Evolutionary conservation across 805 yeast species (phyloP), one percentile per base, ranked within the genome.

Genomic region (Pichia scutulata): DNA sequence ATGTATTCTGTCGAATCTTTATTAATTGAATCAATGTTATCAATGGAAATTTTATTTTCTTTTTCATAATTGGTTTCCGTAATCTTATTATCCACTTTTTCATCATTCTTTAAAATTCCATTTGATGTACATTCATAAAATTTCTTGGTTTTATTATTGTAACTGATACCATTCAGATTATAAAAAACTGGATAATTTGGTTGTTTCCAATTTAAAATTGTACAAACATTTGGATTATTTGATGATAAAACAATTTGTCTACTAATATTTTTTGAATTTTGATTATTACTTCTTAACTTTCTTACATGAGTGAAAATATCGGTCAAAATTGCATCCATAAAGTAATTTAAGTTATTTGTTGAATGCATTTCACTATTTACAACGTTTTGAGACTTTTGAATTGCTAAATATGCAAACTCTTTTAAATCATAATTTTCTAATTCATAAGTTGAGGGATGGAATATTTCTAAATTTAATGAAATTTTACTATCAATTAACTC

Each of bases 131-230:
- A 68, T 28, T 67, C 56, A 14, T 57, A 63, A 51, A 74, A 75
- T 47, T 53, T 53, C 18, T 68, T 66, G 1, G 51, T 44, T 2
- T 33, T 45, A 10, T 57, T 51, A 30, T 64, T 55, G 58, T 63
- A 71, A 39, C 74, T 69, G 12, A 82, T 70, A n/a, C 89, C 87
- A 58, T 81, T 82, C 77, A 90, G 79, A 50, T 83, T 80, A 68
- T 87, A 86, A 56, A 93, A 82, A 0, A 93, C 98, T 0, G 99
- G 97, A 68, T 85, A 93, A 65, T 92, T 92, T 14, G 99, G 98
- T 68, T 93, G 99, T 67, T 93, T 93, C 99, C 99, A 93, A 68
- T 93, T 93, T 58, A 93, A 70, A 43, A 89, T 86, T 12, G 96
- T 88, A 68, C 98, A 93, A n/a, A 89, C 88, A 43, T 82, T 79